Evolutionary conservation across 768 basidiomycete species (phyloP), one percentile per base, ranked within the genome.

Genomic region (Leucogyrophana mollusca): DNA sequence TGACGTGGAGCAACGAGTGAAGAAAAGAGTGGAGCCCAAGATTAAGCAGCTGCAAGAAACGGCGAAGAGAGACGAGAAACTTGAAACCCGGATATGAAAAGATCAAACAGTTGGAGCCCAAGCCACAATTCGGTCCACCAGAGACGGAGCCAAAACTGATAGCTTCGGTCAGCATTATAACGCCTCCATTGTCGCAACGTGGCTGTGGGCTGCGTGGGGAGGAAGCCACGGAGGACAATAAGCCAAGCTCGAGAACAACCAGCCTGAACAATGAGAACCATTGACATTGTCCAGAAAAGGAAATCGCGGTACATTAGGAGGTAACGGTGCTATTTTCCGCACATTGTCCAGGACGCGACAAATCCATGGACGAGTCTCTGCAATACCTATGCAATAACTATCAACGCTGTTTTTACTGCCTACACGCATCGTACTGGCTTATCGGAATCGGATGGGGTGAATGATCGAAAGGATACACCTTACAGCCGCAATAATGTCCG

Each of bases 201-300:
- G 34, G 38, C n/a, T 25, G 35, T 5, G 35, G 42, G 41, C n/a
- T n/a, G 30, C 16, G n/a, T 37, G 20, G n/a, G 35, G 6, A 18
- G 27, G 24, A 39, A 16, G 21, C 23, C 20, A 5, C 22, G 17
- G 16, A 52, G 44, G 54, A 63, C 52, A 63, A 65, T 62, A 63
- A 44, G 21, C 33, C n/a, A n/a, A n/a, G 10, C 35, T 9, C 25
- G 11, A 42, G 46, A 53, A 59, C 50, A 62, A 62, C 46, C 35
- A 46, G 33, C n/a, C 14, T 7, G 4, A 22, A 37, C 7, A 36
- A 23, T 33, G 22, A n/a, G 22, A 25, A 16, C 16, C 20, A 20
- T 6, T 18, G 39, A 37, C 49, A 22, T 61, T 66, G 55, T 66
- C 59, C 22, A 18, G 21, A 52, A 64, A 64, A 49, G 62, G 62